phyloP scores from a whole-genome alignment of 2,329 filamentous ascomycete species.

The Beauveria sp. region DNA sequence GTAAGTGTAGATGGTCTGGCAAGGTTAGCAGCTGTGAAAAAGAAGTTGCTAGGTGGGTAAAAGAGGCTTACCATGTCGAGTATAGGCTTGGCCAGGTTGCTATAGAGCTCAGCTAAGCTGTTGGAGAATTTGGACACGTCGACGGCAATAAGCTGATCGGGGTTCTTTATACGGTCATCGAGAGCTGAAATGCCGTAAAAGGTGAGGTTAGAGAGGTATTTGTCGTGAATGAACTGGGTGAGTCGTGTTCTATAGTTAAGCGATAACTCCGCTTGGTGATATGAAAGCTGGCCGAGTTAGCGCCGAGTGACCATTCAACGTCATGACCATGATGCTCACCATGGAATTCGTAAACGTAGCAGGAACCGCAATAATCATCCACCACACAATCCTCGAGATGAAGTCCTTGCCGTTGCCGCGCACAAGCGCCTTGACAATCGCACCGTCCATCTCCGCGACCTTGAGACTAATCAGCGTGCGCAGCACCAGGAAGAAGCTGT shows the following conservation, averaged over 20 bases:
- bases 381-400: slow-evolving; percentile 82
- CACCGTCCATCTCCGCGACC: slow-evolving; percentile 91
- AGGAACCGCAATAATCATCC: slow-evolving; percentile 95
- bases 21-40: neutral
- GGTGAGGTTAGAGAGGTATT: slow-evolving; percentile 94
- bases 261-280: slow-evolving; percentile 91
- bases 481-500: slow-evolving; percentile 86
- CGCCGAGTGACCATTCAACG: neutral
- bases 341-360: slow-evolving; percentile 99
- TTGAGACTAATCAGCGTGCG: slow-evolving; percentile 90
- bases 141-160: slow-evolving; percentile 93
- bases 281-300: slow-evolving; percentile 59
- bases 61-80: slow-evolving; percentile 69
- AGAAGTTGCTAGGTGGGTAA: neutral
- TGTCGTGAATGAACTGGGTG: slow-evolving; percentile 91
- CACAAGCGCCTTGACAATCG: slow-evolving; percentile 84
- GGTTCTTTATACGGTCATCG: slow-evolving; percentile 97
- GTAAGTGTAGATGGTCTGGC: slow-evolving; percentile 79
- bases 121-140: slow-evolving; percentile 96
- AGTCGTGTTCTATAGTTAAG: slow-evolving; percentile 87
- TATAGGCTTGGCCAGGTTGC: slow-evolving; percentile 88
- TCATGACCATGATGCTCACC: slow-evolving; percentile 45
- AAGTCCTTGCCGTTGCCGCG: slow-evolving; percentile 89
- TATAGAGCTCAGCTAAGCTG: slow-evolving; percentile 88
- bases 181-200: slow-evolving; percentile 94